These are phyloP conservation scores for Podaxis carcinomalis DNA, from an alignment of 768 basidiomycete species.

Conservation along the genomic window DNA sequence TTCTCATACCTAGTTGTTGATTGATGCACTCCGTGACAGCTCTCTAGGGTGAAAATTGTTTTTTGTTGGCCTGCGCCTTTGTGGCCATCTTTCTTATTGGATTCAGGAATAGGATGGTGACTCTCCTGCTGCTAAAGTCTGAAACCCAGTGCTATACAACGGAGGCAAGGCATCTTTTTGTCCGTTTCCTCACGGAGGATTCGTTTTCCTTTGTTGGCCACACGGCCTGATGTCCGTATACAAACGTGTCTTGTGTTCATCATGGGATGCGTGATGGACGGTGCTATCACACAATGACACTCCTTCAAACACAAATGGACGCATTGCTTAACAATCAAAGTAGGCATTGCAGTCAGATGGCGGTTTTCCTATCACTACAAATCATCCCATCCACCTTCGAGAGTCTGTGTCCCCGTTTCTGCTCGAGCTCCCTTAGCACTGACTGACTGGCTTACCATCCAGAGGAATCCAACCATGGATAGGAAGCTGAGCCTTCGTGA, in stretches of 20 bases:
- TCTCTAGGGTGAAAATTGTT: neutral
- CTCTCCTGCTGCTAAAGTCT: no score
- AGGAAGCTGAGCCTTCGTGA: neutral
- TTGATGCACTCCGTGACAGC: no score
- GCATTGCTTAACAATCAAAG: conserved; percentile 2
- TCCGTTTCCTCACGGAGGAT: no score
- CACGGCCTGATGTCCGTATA: neutral
- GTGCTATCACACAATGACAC: neutral
- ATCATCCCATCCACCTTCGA: neutral
- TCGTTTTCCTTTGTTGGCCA: no score
- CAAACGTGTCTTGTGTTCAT: neutral
- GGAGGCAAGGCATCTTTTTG: no score
- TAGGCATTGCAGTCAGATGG: neutral
- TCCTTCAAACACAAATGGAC: conserved; percentile 1
- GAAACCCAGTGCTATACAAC: no score
- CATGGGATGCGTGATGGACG: neutral
- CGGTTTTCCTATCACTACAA: neutral
- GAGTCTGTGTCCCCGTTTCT: neutral
- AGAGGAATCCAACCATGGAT: neutral
- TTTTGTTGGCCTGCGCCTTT: neutral
- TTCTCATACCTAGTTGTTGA: neutral
- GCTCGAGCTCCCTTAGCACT: neutral
- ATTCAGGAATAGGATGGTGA: neutral
- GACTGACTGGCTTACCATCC: neutral
- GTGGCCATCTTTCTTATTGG: neutral